A percentile compares a stretch with the other conserved stretches of the same genome.
Conservation (phyloP, 202 grass and related monocot species). For the Brachypodium distachyon region DNA sequence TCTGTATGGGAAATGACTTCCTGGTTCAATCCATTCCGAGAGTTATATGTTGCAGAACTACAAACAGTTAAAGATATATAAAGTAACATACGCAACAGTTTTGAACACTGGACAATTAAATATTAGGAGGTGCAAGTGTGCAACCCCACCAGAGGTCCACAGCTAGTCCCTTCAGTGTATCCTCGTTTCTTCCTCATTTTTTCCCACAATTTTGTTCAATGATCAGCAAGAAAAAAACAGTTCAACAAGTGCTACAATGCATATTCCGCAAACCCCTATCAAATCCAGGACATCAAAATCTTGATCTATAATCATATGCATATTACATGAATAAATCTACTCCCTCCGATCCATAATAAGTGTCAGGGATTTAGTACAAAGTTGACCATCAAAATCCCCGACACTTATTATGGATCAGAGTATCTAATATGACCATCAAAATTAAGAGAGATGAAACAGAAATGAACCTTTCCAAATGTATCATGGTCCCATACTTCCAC, state of each 20-base stretch:
- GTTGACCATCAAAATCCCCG: too few relatives aligned
- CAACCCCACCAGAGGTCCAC: not conserved
- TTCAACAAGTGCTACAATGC: not conserved
- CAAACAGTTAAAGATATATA: not conserved
- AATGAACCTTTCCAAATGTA: constrained; percentile 85
- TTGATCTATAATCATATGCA: not conserved
- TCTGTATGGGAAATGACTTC: not conserved
- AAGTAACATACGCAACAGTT: too few relatives aligned
- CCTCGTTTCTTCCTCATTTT: not conserved
- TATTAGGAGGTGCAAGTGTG: not conserved
- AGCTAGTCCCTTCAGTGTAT: not conserved
- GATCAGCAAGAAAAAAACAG: not conserved
- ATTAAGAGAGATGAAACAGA: not conserved
- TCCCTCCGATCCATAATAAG: too few relatives aligned
- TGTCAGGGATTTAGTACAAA: too few relatives aligned
- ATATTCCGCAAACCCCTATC: not conserved
- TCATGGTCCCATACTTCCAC: constrained; percentile 98
- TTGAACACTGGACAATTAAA: not conserved
- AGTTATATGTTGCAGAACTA: not conserved
- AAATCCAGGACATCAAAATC: not conserved
- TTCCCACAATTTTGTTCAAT: not conserved
- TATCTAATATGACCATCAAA: too few relatives aligned
- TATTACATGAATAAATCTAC: too few relatives aligned
- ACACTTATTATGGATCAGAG: too few relatives aligned
- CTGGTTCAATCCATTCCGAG: not conserved